phyloP scores from a whole-genome alignment of 345 rosid genomes.

The Viola odorata region DNA sequence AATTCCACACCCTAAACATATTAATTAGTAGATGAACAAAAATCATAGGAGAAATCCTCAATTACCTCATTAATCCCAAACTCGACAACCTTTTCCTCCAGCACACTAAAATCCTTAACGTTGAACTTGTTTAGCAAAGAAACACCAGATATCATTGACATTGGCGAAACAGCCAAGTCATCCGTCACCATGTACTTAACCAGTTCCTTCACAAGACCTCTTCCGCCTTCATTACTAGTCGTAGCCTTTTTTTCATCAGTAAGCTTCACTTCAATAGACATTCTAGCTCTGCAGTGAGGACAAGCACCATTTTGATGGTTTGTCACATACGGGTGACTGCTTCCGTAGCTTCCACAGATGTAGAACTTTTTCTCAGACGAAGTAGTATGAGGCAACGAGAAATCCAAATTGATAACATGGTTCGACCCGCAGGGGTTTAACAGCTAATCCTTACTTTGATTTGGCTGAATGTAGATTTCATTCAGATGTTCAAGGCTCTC shows the following conservation, averaged over 20 bases:
- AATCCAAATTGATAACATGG: neutral
- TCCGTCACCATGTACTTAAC: slow-evolving; percentile 10
- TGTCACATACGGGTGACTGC: neutral
- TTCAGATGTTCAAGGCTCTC: slow-evolving; percentile 11
- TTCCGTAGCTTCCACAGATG: neutral
- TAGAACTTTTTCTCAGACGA: neutral
- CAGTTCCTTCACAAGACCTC: slow-evolving; percentile 12
- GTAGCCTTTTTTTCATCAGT: neutral
- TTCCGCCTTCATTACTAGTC: neutral
- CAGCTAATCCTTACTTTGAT: slow-evolving; percentile 9
- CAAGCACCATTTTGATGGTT: neutral
- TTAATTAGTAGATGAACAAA: neutral
- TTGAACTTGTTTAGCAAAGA: slow-evolving; percentile 14
- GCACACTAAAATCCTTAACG: slow-evolving; percentile 10
- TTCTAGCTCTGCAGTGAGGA: accelerated
- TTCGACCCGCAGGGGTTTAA: neutral
- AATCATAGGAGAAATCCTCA: neutral
- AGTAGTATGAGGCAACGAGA: neutral
- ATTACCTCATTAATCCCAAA: slow-evolving; percentile 19
- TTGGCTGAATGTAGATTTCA: slow-evolving; percentile 8
- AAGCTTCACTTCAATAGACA: neutral
- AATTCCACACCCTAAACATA: neutral
- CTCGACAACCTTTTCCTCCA: slow-evolving; percentile 8
- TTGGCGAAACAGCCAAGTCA: slow-evolving; percentile 10
- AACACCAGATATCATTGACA: slow-evolving; percentile 10